A percentile compares a stretch with the other conserved stretches of the same genome.
These are phyloP conservation scores for Pleurotus cornucopiae DNA, from an alignment of 768 basidiomycete genomes.

Conservation along the genomic window DNA sequence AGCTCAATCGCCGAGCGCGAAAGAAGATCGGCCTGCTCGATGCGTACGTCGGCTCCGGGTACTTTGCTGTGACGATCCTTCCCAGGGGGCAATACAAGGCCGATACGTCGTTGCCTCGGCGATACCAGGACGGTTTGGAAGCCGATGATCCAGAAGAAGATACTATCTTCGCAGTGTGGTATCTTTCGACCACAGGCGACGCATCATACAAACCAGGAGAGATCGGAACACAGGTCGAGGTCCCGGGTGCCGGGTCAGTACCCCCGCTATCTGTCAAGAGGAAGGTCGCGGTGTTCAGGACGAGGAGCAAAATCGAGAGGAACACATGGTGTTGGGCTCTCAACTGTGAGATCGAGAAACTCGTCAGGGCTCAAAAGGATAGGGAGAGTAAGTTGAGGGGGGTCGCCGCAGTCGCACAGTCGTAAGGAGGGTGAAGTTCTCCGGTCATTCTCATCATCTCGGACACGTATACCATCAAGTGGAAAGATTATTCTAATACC, in stretches of 20 bases:
- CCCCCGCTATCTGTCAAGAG: constrained; percentile 55
- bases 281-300: constrained; percentile 62
- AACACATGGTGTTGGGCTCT: constrained; percentile 96
- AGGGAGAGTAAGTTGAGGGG: constrained; percentile 67
- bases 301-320: constrained; percentile 81
- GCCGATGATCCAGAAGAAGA: constrained; percentile 86
- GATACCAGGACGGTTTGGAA: constrained; percentile 89
- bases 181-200: constrained; percentile 33
- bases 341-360: constrained; percentile 84
- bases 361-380: constrained; percentile 54
- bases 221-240: background rate
- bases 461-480: background rate
- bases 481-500: background rate
- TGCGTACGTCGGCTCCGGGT: constrained; percentile 85
- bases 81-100: constrained; percentile 62
- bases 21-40: constrained; percentile 62
- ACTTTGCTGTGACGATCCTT: constrained; percentile 65
- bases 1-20: constrained; percentile 52
- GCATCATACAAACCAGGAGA: constrained; percentile 22
- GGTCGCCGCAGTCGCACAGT: constrained; percentile 50
- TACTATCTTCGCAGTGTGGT: constrained; percentile 80
- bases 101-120: constrained; percentile 53
- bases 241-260: constrained; percentile 17
- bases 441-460: background rate
- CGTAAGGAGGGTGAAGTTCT: constrained; percentile 12